Evolutionary conservation across 176 grass and related monocot genomes (phyloP), one percentile per base, ranked within the genome.

Genomic region (Guadua angustifolia): DNA sequence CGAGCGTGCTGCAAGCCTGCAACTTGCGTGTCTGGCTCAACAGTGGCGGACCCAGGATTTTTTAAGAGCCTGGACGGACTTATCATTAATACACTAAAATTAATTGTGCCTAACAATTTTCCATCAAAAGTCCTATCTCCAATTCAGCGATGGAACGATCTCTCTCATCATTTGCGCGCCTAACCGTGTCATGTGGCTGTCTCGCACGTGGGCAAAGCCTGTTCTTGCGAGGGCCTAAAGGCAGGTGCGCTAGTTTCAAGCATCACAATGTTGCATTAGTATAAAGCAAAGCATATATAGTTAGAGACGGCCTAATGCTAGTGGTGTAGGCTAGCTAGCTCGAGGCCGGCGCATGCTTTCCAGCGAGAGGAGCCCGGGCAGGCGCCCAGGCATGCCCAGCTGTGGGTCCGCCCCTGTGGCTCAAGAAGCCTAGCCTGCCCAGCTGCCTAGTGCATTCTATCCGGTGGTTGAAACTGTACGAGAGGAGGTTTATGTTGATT

Each of bases 171-270:
- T 13, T 43, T 52, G 52, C 51, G 67, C 38, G 56, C 75, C 67
- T 64, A 86, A 51, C 66, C 83, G 49, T 63, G 66, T 51, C 74
- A 50, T 50, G 74, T 47, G 83, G 18, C 13, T 2, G 64, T 24
- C 61, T 14, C 13, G 73, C 58, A 38, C 40, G 74, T 58, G 12
- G 6, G 63, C 63, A 19, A 11, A 42, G 14, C 22, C 50, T 12
- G 21, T 25, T 22, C 33, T 69, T 44, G 40, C 12, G 51, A 22
- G 29, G 39, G 15, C 16, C 16, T 21, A 25, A 40, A 74, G 32
- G 29, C 57, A 83, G 51, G 36, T 57, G 5, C 38, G 35, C 51
- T 19, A 7, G 6, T 4, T 29, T 18, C 19, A 45, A 53, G 12
- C 2, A 2, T 42, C 53, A 15, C 53, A 56, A 6, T 4, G 32